A percentile compares a stretch with the other conserved stretches of the same genome.
phyloP scores from a whole-genome alignment of 1,284 basidiomycete species.

The Chalciporus sp. region DNA sequence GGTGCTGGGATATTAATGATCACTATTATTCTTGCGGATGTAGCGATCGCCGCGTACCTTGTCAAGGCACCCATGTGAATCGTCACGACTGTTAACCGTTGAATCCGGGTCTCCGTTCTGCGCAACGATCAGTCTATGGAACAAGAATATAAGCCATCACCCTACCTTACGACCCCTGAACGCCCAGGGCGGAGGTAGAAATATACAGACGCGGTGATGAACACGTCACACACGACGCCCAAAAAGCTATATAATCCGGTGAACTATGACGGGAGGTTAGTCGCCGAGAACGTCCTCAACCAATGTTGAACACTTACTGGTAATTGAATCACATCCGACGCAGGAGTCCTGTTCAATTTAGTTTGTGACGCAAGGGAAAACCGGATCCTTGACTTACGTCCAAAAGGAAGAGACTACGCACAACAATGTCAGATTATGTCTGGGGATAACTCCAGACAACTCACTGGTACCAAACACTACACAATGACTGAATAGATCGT shows the following conservation, averaged over 20 bases:
- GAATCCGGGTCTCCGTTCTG: slow-evolving; percentile 2
- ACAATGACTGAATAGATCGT: too few relatives aligned
- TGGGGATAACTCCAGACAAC: neutral
- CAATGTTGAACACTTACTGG: neutral
- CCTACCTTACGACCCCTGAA: slow-evolving; percentile 8
- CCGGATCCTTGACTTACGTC: neutral
- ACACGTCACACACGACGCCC: neutral
- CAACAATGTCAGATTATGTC: neutral
- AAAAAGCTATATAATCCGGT: neutral
- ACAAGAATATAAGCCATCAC: neutral
- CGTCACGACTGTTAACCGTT: neutral
- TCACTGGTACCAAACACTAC: neutral
- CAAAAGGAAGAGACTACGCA: neutral
- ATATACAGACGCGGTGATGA: slow-evolving; percentile 8
- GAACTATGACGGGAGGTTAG: neutral
- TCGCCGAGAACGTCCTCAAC: neutral
- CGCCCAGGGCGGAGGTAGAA: slow-evolving; percentile 5
- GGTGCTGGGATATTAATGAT: neutral
- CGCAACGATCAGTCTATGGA: neutral
- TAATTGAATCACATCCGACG: too few relatives aligned
- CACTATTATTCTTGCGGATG: neutral
- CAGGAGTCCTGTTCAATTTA: neutral
- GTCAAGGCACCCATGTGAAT: slow-evolving; percentile 4
- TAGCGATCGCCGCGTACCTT: neutral
- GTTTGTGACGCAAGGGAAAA: too few relatives aligned